Percentiles rank a stretch among this genome's conserved stretches.
Evolutionary conservation across 768 basidiomycete genomes (phyloP).

Genomic region (Termitomyces sp.): DNA sequence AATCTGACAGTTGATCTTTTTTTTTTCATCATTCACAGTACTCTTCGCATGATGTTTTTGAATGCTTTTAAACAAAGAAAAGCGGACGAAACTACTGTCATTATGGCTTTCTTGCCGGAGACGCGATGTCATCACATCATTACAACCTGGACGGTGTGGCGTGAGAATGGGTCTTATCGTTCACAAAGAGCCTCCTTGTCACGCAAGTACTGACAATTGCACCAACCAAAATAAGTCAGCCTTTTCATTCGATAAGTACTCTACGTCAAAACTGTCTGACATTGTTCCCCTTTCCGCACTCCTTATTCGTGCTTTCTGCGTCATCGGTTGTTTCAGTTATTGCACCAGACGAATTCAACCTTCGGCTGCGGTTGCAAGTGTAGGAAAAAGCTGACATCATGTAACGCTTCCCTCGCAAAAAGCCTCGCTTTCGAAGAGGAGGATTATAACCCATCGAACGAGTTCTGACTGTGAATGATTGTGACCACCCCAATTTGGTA

Average conservation of each 20-base stretch:
- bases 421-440: neutral
- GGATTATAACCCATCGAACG: neutral
- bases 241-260: neutral
- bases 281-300: neutral
- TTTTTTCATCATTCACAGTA: neutral
- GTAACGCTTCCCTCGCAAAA: neutral
- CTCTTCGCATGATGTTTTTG: no score
- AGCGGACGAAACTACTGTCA: no score
- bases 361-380: neutral
- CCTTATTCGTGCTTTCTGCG: neutral
- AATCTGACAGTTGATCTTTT: no score
- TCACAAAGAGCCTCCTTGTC: neutral
- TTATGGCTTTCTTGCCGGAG: neutral
- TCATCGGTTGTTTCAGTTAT: neutral
- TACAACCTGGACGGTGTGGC: neutral
- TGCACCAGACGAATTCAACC: neutral
- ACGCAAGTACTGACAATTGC: neutral
- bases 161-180: neutral
- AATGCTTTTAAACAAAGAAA: no score
- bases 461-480: neutral
- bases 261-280: neutral
- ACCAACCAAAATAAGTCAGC: neutral
- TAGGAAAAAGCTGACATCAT: no score
- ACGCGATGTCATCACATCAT: neutral
- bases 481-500: neutral